phyloP scores from a whole-genome alignment of 306 rosid genomes.

The Glycyrrhiza uralensis region DNA sequence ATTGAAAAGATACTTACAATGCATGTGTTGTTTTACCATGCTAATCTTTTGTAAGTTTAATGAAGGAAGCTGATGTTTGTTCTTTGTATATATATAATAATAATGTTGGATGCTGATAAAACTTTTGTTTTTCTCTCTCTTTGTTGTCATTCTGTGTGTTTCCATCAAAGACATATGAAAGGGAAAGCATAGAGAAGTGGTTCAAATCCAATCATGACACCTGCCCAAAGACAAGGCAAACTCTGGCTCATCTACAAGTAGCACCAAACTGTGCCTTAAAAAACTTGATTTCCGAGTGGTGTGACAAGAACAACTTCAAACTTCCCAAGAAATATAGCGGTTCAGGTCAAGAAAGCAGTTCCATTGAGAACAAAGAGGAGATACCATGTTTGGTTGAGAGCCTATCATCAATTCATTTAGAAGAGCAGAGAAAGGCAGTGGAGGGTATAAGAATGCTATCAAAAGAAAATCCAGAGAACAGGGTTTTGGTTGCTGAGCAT shows the following conservation, averaged over 20 bases:
- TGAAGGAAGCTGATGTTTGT: not conserved
- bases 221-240: constrained; percentile 41
- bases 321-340: constrained; percentile 45
- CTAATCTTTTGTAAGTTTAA: not conserved
- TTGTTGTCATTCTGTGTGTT: not conserved
- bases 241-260: constrained; percentile 26
- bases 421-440: constrained; percentile 65
- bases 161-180: constrained; percentile 65
- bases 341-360: constrained; percentile 28
- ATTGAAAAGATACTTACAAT: not conserved
- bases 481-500: constrained; percentile 57
- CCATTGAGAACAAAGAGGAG: constrained; percentile 35
- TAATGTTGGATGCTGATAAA: not conserved
- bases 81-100: not conserved
- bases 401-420: constrained; percentile 47
- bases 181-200: constrained; percentile 90
- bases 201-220: constrained; percentile 55
- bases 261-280: constrained; percentile 48
- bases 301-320: constrained; percentile 53
- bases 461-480: constrained; percentile 74
- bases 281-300: constrained; percentile 66
- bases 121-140: not conserved
- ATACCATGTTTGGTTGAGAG: constrained; percentile 49
- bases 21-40: not conserved
- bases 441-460: constrained; percentile 68